Conservation (phyloP, 345 rosid genomes). For the Isatis tinctoria region DNA sequence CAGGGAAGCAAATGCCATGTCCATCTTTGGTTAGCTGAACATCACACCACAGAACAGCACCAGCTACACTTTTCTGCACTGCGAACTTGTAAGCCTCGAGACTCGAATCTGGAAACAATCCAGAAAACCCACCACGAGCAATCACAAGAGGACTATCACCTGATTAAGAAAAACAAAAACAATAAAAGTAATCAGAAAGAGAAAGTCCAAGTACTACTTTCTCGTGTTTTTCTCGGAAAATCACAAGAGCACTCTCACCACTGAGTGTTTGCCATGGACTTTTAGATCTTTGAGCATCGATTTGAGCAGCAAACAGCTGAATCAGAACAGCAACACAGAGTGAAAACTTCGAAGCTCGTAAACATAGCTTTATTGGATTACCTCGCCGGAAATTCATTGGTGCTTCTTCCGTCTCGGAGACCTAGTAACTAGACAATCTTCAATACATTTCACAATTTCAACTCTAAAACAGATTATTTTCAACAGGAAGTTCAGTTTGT, state of each 20-base stretch:
- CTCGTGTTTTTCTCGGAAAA: neutral
- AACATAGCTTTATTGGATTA: neutral
- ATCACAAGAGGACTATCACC: conserved; percentile 57
- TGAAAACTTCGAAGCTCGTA: neutral
- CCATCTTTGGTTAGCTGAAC: conserved; percentile 81
- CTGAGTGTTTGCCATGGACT: conserved; percentile 41
- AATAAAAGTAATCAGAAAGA: no score
- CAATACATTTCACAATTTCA: neutral
- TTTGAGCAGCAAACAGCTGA: conserved; percentile 29
- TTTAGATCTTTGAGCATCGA: conserved; percentile 44
- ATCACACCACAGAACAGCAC: conserved; percentile 60
- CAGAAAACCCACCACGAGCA: conserved; percentile 86
- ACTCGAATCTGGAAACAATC: conserved; percentile 69
- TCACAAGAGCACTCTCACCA: conserved; percentile 30
- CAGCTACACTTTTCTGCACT: conserved; percentile 5
- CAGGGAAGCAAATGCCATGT: conserved; percentile 62
- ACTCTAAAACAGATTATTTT: neutral
- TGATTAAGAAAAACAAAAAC: conserved; percentile 30
- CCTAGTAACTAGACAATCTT: neutral
- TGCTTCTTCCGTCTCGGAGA: neutral
- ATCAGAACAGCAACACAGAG: conserved; percentile 19
- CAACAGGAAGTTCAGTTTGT: neutral
- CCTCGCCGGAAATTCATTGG: neutral
- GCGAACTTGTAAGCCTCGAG: conserved; percentile 37
- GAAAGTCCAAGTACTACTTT: neutral